Evolutionary conservation across 306 rosid genomes (phyloP).

Genomic region (Malus sieversii): DNA sequence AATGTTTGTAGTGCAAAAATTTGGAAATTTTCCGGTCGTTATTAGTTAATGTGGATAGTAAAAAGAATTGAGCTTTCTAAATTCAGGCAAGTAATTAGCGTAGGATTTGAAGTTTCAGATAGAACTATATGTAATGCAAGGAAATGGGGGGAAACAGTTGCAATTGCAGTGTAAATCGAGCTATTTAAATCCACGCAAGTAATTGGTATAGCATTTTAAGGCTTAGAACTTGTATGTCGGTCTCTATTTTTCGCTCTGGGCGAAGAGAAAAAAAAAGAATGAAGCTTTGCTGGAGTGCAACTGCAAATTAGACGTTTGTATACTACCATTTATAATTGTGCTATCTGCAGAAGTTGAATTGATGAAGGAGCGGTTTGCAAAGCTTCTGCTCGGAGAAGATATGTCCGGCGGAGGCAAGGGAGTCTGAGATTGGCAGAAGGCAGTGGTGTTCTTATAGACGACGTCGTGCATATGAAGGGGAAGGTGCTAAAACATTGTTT

Average conservation of each 20-base stretch:
- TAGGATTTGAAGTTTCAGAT: neutral
- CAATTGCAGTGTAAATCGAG: neutral
- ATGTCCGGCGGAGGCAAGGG: constrained; percentile 51
- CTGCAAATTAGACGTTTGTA: neutral
- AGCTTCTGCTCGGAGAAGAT: constrained; percentile 46
- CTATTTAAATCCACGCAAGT: neutral
- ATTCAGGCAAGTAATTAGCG: neutral
- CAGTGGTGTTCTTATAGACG: neutral
- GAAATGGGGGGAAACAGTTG: no score
- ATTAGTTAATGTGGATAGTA: neutral
- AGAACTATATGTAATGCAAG: no score
- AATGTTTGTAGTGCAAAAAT: neutral
- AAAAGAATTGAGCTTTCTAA: neutral
- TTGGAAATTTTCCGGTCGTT: neutral
- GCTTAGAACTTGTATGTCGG: neutral
- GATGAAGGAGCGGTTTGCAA: constrained; percentile 49
- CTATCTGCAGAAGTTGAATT: constrained; percentile 23
- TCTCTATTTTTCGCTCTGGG: neutral
- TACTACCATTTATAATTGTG: neutral
- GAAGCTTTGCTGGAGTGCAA: neutral
- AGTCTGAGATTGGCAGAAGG: constrained; percentile 11
- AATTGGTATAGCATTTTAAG: neutral
- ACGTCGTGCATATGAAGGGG: no score
- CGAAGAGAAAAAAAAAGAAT: neutral
- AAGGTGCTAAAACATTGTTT: no score